Base-by-base conservation (phyloP, 352 stramenopile genomes). In the Peronospora farinosa region DNA sequence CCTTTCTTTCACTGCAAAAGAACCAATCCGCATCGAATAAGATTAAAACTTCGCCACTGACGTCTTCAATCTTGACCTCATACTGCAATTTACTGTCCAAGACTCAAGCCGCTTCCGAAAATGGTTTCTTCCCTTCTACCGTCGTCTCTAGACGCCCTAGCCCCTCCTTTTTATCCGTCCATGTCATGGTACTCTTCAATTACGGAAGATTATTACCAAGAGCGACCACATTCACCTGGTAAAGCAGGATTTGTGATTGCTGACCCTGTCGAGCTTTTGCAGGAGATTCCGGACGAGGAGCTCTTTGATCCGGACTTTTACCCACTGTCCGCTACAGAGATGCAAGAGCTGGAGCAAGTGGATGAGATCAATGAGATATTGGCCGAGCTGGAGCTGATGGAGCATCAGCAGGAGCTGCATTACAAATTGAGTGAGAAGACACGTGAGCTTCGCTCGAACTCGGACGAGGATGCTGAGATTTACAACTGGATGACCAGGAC, bases 301-400 rank as follows among this genome's bases (percentile, higher is more conserved):
- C 65, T 90, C 28, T 90, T 90, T 47, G 77, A 90, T 57, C 43
- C 79, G 0, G 68, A 71, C 43, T 70, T 72, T 54, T 73, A 84
- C 62, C 79, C 77, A 23, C 59, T 90, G 40, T 66, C 74, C 40
- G 33, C 54, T 1, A 53, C 81, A 15, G 79, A 90, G 37, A 69
- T 88, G 38, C 51, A 57, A 25, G 79, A 90, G 41, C 55, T 90
- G 48, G 79, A 88, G 47, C 74, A 87, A 57, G 69, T 90, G 41
- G 79, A 90, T 42, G 76, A 88, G 63, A 67, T 90, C 41, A 90
- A 90, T 48, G 74, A 74, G 52, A 74, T 90, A 48, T 63, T 90
- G 36, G 79, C 77, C 10, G 79, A 90, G 57, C 53, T 90, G 51
- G 79, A 88, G 13, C 51, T 90, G 42, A 77, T 90, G 72, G 79